Evolutionary conservation across 345 rosid genomes (phyloP).

Genomic region (Sonneratia alba): DNA sequence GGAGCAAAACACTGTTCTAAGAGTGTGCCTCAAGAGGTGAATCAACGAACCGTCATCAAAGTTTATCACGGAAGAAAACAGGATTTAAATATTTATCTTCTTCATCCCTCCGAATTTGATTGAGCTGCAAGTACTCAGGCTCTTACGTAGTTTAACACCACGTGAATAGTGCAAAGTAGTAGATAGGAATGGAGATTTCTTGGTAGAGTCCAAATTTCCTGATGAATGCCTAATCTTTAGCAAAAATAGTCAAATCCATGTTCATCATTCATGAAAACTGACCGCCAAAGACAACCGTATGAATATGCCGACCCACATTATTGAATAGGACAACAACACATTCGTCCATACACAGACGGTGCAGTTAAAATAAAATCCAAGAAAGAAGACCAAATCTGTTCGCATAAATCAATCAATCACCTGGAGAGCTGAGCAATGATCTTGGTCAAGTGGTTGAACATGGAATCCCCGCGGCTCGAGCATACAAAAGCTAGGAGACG

Average conservation of each 20-base stretch:
- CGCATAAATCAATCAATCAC: neutral
- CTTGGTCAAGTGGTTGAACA: constrained; percentile 60
- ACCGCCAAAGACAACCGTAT: neutral
- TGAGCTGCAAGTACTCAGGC: neutral
- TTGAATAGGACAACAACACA: neutral
- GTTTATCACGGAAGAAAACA: neutral
- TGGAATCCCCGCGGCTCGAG: constrained; percentile 49
- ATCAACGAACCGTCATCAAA: neutral
- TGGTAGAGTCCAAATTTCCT: neutral
- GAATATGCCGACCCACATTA: neutral
- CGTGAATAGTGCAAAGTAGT: neutral
- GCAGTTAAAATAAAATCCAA: neutral
- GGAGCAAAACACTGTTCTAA: neutral
- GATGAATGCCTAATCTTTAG: neutral
- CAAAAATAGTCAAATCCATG: neutral
- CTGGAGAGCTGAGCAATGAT: constrained; percentile 47
- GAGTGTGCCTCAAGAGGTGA: neutral
- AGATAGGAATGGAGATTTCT: neutral
- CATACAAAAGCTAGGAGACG: constrained; percentile 57
- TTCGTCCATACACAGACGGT: neutral
- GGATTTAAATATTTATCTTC: neutral
- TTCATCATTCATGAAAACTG: neutral
- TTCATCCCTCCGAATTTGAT: neutral
- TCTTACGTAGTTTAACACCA: neutral
- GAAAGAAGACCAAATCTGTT: neutral